Evolutionary conservation across 805 yeast species (phyloP).

Genomic region (Sugiyamaella smithiae): DNA sequence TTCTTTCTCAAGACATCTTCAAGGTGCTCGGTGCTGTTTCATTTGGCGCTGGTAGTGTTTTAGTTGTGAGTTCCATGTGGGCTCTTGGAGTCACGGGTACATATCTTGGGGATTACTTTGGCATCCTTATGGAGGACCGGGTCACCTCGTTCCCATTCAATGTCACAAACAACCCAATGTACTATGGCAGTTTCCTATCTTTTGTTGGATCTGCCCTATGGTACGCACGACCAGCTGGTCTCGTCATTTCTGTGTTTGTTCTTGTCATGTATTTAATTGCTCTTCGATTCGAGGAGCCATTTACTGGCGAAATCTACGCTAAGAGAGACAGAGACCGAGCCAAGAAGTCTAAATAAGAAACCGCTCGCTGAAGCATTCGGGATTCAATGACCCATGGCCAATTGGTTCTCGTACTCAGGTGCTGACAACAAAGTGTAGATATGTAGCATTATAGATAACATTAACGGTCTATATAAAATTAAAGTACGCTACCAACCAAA

Average conservation of each 20-base stretch:
- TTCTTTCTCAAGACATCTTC: conserved; percentile 42
- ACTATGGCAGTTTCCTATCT: conserved; percentile 84
- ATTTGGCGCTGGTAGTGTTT: conserved; percentile 70
- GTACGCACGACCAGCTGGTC: conserved; percentile 88
- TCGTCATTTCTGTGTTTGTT: conserved; percentile 69
- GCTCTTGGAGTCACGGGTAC: conserved; percentile 94
- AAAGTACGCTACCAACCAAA: conserved; percentile 30
- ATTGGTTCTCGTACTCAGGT: no score
- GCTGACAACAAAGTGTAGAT: no score
- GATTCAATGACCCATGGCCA: no score
- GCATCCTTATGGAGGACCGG: conserved; percentile 85
- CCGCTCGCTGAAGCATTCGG: no score
- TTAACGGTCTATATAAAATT: neutral
- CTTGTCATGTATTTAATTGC: conserved; percentile 81
- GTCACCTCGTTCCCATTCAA: conserved; percentile 94
- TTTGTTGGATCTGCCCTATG: conserved; percentile 88
- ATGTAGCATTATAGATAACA: no score
- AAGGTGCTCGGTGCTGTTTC: conserved; percentile 51
- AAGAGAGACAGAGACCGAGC: conserved; percentile 49
- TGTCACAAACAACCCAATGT: conserved; percentile 92
- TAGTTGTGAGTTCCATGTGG: conserved; percentile 85
- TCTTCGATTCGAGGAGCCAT: conserved; percentile 89
- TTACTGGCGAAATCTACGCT: conserved; percentile 89
- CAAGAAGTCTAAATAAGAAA: conserved; percentile 27
- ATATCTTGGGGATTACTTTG: conserved; percentile 95